Base-by-base conservation (phyloP, 306 rosid species). In the Vicia faba region DNA sequence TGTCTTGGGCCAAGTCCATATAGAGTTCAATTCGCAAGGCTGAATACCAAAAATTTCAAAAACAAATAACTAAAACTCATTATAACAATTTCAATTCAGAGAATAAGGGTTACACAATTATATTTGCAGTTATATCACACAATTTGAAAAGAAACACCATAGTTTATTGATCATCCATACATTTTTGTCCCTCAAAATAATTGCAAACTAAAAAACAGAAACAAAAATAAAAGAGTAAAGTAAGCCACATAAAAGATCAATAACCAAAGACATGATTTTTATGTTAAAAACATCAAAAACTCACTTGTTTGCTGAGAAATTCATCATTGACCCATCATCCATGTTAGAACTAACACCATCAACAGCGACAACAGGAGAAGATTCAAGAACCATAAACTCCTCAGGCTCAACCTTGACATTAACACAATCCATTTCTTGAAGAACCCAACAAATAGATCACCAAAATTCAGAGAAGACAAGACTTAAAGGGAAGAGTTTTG, bases 341-440 rank as follows among this genome's bases (percentile, higher is more conserved):
- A 44, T 45, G 26, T 70, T 70, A 31, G 26, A 33, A 59, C 44
- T 59, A 59, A 36, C 44, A 8, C 45, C 64, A 59, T 59, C 45
- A 9, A 62, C 28, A n/a, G n/a, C n/a, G 51, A 35, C 12, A 36
- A 60, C 59, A 13, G 77, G 55, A 45, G 75, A 43, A 65, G 70
- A 25, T 70, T 81, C 76, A 59, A 73, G 71, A 56, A 4, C 60
- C 14, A 9, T 12, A 15, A 31, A 53, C 46, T 71, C 68, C 23
- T 61, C 66, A 50, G 72, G 68, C 65, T 72, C 80, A 10, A 50
- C 26, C 73, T 59, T 81, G 50, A 68, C 77, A 51, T 43, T 77
- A 8, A 68, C 82, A 31, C 31, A 65, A 26, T 48, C 89, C 78
- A 53, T 76, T 9, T 59, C 23, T 16, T 25, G 35, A 20, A 53